Evolutionary conservation across 129 eudicot species (phyloP).

Genomic region (Chrysanthemum lavandulifolium): DNA sequence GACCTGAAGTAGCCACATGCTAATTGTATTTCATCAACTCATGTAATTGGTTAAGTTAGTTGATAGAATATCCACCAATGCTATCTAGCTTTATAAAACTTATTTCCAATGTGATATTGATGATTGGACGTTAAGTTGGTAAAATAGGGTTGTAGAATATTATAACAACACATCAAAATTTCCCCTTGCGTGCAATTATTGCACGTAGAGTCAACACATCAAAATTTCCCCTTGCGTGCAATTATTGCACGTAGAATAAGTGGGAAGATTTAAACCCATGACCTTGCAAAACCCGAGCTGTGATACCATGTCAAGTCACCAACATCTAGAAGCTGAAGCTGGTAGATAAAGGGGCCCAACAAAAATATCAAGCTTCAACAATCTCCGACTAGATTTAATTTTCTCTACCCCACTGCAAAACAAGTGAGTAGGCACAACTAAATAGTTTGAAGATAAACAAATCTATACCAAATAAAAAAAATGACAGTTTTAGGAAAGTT

Average conservation of each 20-base stretch:
- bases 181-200: conserved; percentile 17
- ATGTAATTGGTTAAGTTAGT: conserved; percentile 22
- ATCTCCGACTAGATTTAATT: conserved; percentile 34
- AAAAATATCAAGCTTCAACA: conserved; percentile 38
- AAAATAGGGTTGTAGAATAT: conserved; percentile 16
- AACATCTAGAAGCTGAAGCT: conserved; percentile 48
- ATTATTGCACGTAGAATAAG: conserved; percentile 22
- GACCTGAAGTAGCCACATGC: conserved; percentile 12
- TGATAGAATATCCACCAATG: conserved; percentile 16
- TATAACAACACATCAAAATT: conserved; percentile 13
- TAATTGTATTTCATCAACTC: conserved; percentile 9
- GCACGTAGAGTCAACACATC: conserved; percentile 25
- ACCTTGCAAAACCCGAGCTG: conserved; percentile 32
- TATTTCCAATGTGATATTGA: conserved; percentile 13
- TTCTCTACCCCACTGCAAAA: conserved; percentile 41
- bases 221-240: conserved; percentile 21
- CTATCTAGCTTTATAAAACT: conserved; percentile 22
- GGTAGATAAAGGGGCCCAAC: conserved; percentile 47
- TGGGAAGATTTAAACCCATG: conserved; percentile 24
- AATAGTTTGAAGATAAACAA: conserved; percentile 31
- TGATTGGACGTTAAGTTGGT: conserved; percentile 30
- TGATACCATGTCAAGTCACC: conserved; percentile 46
- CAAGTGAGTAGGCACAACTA: conserved; percentile 40
- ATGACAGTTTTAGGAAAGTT: neutral
- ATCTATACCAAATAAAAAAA: conserved; percentile 23